Conservation (phyloP, 2,329 filamentous ascomycete species). For the Hymenoscyphus salicellus region DNA sequence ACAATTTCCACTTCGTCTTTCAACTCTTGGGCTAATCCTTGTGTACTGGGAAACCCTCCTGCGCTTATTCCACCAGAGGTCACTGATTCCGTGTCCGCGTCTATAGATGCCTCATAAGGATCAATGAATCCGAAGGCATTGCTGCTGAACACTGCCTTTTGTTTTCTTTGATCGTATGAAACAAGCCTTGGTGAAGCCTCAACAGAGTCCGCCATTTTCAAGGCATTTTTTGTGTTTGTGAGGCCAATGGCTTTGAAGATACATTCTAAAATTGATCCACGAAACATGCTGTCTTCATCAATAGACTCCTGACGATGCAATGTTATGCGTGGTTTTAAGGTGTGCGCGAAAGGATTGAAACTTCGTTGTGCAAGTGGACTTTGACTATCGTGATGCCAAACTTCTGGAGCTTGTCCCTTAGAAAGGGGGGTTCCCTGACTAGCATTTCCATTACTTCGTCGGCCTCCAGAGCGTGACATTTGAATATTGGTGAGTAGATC, state of each 20-base stretch:
- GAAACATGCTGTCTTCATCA: slow-evolving; percentile 85
- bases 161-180: slow-evolving; percentile 76
- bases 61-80: slow-evolving; percentile 66
- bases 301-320: slow-evolving; percentile 74
- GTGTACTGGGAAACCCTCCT: slow-evolving; percentile 57
- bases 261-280: slow-evolving; percentile 87
- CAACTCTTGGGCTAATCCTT: slow-evolving; percentile 72
- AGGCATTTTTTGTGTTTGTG: slow-evolving; percentile 61
- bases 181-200: slow-evolving; percentile 82
- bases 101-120: slow-evolving; percentile 70
- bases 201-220: slow-evolving; percentile 68
- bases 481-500: slow-evolving; percentile 80
- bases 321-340: slow-evolving; percentile 45
- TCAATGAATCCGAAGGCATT: slow-evolving; percentile 92
- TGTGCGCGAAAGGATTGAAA: slow-evolving; percentile 57
- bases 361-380: slow-evolving; percentile 44
- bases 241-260: slow-evolving; percentile 93
- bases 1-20: slow-evolving; percentile 94
- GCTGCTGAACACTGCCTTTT: slow-evolving; percentile 74
- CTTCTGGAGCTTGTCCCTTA: slow-evolving; percentile 34
- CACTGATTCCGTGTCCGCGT: slow-evolving; percentile 84
- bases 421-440: slow-evolving; percentile 14
- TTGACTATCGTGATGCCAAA: slow-evolving; percentile 33
- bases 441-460: slow-evolving; percentile 34
- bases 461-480: slow-evolving; percentile 58